A percentile compares a stretch with the other conserved stretches of the same genome.
Conservation (phyloP, 495 filamentous ascomycete genomes). For the Podospora appendiculata region DNA sequence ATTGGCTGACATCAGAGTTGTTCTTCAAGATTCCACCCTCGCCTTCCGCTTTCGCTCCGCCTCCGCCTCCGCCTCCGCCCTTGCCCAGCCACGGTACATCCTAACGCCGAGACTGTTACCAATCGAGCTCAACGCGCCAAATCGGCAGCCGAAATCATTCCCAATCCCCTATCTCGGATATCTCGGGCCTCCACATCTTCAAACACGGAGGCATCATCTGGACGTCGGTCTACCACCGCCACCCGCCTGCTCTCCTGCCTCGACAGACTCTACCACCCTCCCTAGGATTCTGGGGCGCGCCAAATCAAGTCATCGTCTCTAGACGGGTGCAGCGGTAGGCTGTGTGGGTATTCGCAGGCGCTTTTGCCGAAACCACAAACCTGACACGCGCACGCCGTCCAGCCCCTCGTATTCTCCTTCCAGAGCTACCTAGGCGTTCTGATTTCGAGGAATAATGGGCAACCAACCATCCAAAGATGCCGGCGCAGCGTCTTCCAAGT, state of each 20-base stretch:
- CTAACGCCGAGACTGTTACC: slow-evolving; percentile 12
- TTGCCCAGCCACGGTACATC: slow-evolving; percentile 9
- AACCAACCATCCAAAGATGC: slow-evolving; percentile 82
- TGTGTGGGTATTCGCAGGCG: slow-evolving; percentile 32
- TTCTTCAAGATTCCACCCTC: too few species aligned
- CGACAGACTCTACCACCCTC: slow-evolving; percentile 40
- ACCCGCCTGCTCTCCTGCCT: slow-evolving; percentile 36
- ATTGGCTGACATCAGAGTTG: too few species aligned
- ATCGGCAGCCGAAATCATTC: slow-evolving; percentile 5
- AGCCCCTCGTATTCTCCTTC: slow-evolving; percentile 22
- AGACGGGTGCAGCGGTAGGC: slow-evolving; percentile 36
- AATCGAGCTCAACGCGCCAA: slow-evolving; percentile 3
- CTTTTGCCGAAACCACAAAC: slow-evolving; percentile 29
- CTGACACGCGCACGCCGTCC: slow-evolving; percentile 33
- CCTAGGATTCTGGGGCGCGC: slow-evolving; percentile 25
- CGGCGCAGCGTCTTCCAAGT: slow-evolving; percentile 32
- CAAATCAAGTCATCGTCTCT: slow-evolving; percentile 13
- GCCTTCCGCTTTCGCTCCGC: too few species aligned
- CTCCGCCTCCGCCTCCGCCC: not conserved
- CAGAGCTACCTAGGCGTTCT: slow-evolving; percentile 19
- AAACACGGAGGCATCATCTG: slow-evolving; percentile 36
- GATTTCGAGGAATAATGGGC: slow-evolving; percentile 58
- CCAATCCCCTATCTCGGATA: slow-evolving; percentile 7
- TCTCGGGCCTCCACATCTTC: slow-evolving; percentile 11
- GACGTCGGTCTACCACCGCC: slow-evolving; percentile 34